These are phyloP conservation scores for Amanita jacksonii DNA, from an alignment of 768 basidiomycete genomes.

Conservation along the genomic window DNA sequence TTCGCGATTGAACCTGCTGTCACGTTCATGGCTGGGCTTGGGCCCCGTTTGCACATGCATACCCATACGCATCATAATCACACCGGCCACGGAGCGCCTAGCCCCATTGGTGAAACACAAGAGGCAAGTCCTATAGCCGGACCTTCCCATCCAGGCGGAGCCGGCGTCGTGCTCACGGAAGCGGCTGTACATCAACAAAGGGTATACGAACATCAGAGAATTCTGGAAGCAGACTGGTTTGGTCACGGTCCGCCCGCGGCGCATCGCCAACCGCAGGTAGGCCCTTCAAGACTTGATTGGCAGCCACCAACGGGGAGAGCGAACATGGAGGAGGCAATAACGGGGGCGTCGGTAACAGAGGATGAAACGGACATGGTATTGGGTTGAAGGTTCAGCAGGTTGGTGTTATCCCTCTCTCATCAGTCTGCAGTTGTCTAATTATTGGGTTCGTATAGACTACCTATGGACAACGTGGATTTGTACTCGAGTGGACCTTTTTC, in stretches of 20 bases:
- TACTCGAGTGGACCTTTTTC: background rate
- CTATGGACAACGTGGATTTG: background rate
- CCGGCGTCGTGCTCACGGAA: background rate
- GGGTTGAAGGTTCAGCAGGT: constrained; percentile 3
- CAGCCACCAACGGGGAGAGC: background rate
- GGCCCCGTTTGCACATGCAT: background rate
- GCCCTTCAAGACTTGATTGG: constrained; percentile 1
- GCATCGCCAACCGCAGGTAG: constrained; percentile 2
- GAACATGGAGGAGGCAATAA: no score
- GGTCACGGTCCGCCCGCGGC: background rate
- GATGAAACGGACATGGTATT: constrained; percentile 6
- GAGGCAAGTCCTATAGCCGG: background rate
- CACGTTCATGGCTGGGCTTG: background rate
- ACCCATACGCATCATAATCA: background rate
- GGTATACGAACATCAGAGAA: constrained; percentile 1
- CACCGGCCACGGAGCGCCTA: background rate
- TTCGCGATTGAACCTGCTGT: background rate
- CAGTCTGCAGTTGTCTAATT: background rate
- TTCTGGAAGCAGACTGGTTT: constrained; percentile 6
- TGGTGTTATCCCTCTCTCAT: background rate
- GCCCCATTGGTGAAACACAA: background rate
- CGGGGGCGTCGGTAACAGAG: background rate
- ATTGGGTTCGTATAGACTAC: background rate
- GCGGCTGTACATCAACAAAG: constrained; percentile 4
- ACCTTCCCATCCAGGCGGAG: background rate